Base-by-base conservation (phyloP, 306 rosid species). In the Vicia sativa region DNA sequence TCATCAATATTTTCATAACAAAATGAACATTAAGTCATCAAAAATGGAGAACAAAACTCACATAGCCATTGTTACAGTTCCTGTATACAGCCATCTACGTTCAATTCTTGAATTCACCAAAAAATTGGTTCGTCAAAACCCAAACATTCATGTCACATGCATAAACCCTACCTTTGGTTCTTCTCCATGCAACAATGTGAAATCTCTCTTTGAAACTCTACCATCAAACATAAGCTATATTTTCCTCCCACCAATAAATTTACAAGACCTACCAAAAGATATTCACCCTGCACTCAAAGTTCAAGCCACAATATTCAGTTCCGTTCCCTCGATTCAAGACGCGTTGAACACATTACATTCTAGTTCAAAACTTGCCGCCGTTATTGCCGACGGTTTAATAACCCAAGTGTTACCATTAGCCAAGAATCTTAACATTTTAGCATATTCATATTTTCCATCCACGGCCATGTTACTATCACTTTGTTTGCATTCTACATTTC, bases 381-480 rank as follows among this genome's bases (percentile, higher is more conserved):
- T 81, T 29, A 14, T 81, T 28, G 29, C 44, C 8, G 85, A 81
- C 46, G 73, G 75, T 25, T 65, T 81, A 9, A 70, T 74, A 18
- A 46, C 69, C 0, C 59, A 74, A 8, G 80, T 35, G 14, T 19
- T 74, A 3, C 55, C 66, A 31, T 62, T 77, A 45, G 71, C 77
- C 0, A 78, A 67, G 11, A 76, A 74, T 3, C 61, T 45, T 3
- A 38, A 77, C 5, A 9, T 70, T 26, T 60, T 46, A 44, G 44
- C 75, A 2, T 81, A 64, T n/a, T 3, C 74, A 10, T 81, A 73
- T 60, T 77, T 69, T 19, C 85, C 85, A n/a, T 74, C 80, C 5
- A 69, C 85, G 3, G 71, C 80, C 11, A 77, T 70, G 80, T 55
- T 67, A 41, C 67, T 81, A 7, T 77, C 85, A 4, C 62, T 81